Percentiles rank a stretch among this genome's conserved stretches.
phyloP scores from a whole-genome alignment of 179 eudicot species.

The Silene noctiflora region DNA sequence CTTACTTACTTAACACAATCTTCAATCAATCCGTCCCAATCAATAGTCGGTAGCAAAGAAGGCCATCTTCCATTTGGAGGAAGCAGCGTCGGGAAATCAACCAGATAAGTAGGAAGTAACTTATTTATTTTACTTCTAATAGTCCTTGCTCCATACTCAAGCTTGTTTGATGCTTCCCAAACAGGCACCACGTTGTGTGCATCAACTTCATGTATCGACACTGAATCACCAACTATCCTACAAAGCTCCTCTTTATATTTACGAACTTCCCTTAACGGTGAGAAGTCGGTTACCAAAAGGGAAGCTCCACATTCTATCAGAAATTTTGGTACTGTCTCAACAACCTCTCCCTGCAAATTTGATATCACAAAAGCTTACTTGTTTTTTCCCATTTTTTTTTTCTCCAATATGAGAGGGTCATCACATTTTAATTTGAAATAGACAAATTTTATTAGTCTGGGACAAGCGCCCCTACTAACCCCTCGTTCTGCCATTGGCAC shows the following conservation, averaged over 20 bases:
- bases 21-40: constrained; percentile 73
- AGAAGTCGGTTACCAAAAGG: constrained; percentile 77
- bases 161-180: constrained; percentile 80
- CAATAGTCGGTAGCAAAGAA: constrained; percentile 35
- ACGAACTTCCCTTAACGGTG: constrained; percentile 73
- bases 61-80: constrained; percentile 56
- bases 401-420: neutral
- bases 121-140: constrained; percentile 75
- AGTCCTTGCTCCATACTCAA: constrained; percentile 92
- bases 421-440: no score
- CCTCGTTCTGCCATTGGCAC: no score
- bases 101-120: constrained; percentile 74
- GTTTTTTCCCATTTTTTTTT: neutral
- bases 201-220: constrained; percentile 91
- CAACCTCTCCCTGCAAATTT: constrained; percentile 71
- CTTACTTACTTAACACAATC: constrained; percentile 63
- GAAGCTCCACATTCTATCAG: constrained; percentile 84
- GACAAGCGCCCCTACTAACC: no score
- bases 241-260: constrained; percentile 77
- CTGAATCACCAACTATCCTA: constrained; percentile 55
- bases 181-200: constrained; percentile 92
- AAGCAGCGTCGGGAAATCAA: constrained; percentile 61
- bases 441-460: no score
- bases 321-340: constrained; percentile 77
- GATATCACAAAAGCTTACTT: neutral